Conservation (phyloP, 2,329 filamentous ascomycete genomes). For the Metarhizium brunneum region DNA sequence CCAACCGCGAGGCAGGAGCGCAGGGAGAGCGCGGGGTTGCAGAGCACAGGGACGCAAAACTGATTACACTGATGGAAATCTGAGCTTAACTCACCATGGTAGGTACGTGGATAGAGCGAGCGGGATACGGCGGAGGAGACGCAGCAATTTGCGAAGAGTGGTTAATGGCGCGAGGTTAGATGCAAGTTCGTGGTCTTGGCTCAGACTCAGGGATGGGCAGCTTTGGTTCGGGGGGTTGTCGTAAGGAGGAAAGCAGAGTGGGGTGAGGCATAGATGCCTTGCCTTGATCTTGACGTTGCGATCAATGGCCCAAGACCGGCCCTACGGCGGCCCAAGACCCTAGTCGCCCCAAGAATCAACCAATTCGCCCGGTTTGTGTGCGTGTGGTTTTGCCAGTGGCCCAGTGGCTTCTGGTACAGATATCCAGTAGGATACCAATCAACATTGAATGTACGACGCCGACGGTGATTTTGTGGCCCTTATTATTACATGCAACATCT, state of each 20-base stretch:
- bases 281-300: not conserved
- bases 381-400: no score
- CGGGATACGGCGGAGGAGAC: not conserved
- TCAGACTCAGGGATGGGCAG: not conserved
- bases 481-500: no score
- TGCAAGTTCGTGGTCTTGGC: not conserved
- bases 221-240: not conserved
- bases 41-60: not conserved
- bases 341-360: no score
- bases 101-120: not conserved
- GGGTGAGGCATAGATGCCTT: not conserved
- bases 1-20: slow-evolving; percentile 13
- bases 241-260: not conserved
- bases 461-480: no score
- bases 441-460: no score
- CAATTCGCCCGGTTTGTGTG: no score
- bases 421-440: no score
- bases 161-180: not conserved
- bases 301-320: no score
- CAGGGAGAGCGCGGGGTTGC: not conserved
- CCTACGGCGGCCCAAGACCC: no score
- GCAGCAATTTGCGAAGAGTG: not conserved
- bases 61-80: not conserved
- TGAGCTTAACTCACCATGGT: slow-evolving; percentile 5
- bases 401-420: no score